Base-by-base conservation (phyloP, 352 stramenopile species). In the Globisporangium heterothallicum region DNA sequence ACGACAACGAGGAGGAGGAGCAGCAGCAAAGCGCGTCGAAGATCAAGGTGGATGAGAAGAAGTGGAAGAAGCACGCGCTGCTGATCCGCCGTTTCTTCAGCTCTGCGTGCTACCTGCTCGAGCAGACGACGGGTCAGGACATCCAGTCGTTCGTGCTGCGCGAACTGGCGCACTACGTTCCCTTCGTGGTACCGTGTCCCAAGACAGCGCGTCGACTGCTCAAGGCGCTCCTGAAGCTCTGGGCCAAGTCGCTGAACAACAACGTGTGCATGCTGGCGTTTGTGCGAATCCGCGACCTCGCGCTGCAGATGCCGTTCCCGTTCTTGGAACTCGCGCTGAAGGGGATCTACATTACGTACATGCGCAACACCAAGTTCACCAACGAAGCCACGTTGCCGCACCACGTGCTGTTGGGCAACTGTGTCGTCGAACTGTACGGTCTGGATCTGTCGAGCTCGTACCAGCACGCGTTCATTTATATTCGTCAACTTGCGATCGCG, bases 401-500 rank as follows among this genome's bases (percentile, higher is more conserved):
- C 63, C 80, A 92, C 61, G 74, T 92, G 10, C 55, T 99, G 53
- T 94, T 98, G 72, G 92, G 90, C 42, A 99, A 99, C 65, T 99
- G 95, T 69, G 75, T 99, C 14, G 96, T 99, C n/a, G 96, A 99
- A 64, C 77, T 99, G 18, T 99, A 98, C 59, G 86, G 88, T 14
- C 63, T 99, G 16, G 95, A 99, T 68, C 78, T 98, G 42, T 86
- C 89, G 18, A 97, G 88, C 53, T 95, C 96, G 40, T 99, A 99
- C 79, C 96, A 99, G 69, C 95, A 99, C 72, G 95, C 96, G 18
- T 99, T 99, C 66, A 84, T 99, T 25, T 99, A 99, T 76, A 98
- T 99, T 49, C 90, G 97, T 26, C 94, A 99, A 67, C 71, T 99
- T 45, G 96, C 96, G n/a, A 92, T 99, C 50, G 91, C 97, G 65